Evolutionary conservation across 2,329 filamentous ascomycete genomes (phyloP).

Genomic region (Calonectria ilicicola): DNA sequence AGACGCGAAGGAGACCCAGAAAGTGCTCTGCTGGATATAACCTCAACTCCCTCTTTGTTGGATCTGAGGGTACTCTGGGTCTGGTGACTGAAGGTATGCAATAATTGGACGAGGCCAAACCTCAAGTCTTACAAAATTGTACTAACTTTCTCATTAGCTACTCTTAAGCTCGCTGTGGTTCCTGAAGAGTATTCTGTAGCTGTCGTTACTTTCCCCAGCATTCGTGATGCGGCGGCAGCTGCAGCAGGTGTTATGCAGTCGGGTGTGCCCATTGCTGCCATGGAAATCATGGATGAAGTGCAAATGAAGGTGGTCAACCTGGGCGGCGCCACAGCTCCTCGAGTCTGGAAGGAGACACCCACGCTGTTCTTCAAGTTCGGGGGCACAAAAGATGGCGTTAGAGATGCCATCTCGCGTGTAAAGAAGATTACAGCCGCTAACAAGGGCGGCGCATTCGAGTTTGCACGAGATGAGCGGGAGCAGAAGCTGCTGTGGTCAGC

Average conservation of each 20-base stretch:
- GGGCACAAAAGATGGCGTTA: conserved; percentile 81
- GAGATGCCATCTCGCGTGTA: conserved; percentile 80
- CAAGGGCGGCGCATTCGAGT: conserved; percentile 77
- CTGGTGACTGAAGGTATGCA: conserved; percentile 77
- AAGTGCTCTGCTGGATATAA: conserved; percentile 90
- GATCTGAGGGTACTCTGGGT: conserved; percentile 84
- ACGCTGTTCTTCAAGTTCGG: conserved; percentile 90
- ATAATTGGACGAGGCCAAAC: neutral
- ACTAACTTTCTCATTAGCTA: conserved; percentile 59
- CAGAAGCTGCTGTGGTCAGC: conserved; percentile 84
- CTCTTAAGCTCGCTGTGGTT: conserved; percentile 81
- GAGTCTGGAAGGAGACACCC: conserved; percentile 79
- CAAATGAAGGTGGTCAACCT: conserved; percentile 88
- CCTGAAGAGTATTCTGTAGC: conserved; percentile 83
- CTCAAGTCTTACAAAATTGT: neutral
- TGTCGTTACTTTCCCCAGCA: conserved; percentile 82
- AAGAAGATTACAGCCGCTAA: conserved; percentile 75
- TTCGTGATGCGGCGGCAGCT: conserved; percentile 80
- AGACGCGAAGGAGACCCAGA: conserved; percentile 80
- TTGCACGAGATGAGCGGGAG: conserved; percentile 78
- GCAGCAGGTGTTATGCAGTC: conserved; percentile 82
- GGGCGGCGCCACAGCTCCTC: conserved; percentile 75
- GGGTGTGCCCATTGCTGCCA: conserved; percentile 78
- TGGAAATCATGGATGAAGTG: conserved; percentile 91
- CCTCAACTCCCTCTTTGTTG: conserved; percentile 82